phyloP scores from a whole-genome alignment of 257 asterid species.

The Fraxinus excelsior region DNA sequence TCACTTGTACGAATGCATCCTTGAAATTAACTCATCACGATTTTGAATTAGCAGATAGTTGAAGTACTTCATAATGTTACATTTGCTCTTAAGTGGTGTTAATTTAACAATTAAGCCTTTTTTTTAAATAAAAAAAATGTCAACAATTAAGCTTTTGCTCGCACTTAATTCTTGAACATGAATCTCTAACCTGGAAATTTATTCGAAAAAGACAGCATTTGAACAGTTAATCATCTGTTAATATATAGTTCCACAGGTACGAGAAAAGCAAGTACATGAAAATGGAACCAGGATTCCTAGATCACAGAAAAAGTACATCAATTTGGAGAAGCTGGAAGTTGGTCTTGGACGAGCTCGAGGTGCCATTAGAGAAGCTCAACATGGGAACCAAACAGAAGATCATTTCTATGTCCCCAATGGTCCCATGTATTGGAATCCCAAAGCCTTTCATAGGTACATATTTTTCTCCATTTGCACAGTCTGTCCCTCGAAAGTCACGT shows the following conservation, averaged over 20 bases:
- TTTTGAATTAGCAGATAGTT: too few relatives aligned
- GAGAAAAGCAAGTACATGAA: constrained; percentile 7
- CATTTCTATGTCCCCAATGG: constrained; percentile 56
- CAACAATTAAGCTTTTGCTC: too few relatives aligned
- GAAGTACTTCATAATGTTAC: too few relatives aligned
- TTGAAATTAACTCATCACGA: too few relatives aligned
- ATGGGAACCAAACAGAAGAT: constrained; percentile 33
- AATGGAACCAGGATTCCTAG: constrained; percentile 12
- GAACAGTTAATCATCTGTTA: neutral
- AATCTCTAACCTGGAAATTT: neutral
- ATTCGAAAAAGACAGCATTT: neutral
- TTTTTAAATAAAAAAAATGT: too few relatives aligned
- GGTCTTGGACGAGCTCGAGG: constrained; percentile 53
- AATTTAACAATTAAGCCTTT: too few relatives aligned
- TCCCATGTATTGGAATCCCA: constrained; percentile 64
- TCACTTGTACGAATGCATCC: neutral
- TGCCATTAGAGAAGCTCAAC: constrained; percentile 38
- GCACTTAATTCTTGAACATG: too few relatives aligned
- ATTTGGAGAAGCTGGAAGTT: constrained; percentile 46
- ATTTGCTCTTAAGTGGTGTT: too few relatives aligned
- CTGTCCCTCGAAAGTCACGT: neutral
- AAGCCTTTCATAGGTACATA: constrained; percentile 52
- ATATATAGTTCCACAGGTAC: constrained; percentile 26
- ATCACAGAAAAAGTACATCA: constrained; percentile 27
- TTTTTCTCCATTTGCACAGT: neutral